Base-by-base conservation (phyloP, 1,139 yeast species). In the Yamadazyma diospyri region DNA sequence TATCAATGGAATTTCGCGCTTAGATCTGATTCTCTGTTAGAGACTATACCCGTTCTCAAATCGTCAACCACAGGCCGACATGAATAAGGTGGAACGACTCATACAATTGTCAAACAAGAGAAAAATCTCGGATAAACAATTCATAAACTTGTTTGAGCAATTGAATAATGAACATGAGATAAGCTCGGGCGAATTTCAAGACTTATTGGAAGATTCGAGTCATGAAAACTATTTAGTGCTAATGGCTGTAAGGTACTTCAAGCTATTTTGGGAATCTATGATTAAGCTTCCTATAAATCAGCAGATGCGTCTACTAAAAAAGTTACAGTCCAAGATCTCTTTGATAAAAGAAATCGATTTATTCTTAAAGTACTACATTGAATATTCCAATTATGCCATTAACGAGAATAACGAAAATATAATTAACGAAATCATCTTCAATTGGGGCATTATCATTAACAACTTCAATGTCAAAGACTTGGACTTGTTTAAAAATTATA, bases 101-200 rank as follows among this genome's bases (percentile, higher is more conserved):
- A 37, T 53, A 6, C 38, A 33, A 14, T 37, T 42, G n/a, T 36
- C 51, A 6, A 38, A 46, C 19, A 37, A 33, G 17, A 32, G 48
- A 22, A 45, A 41, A 24, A 35, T 49, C 1, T 20, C 49, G 0
- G 42, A 42, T 23, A 41, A 43, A 29, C 46, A 41, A 13, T 55
- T 56, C 35, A 27, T 48, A 2, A 39, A 41, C 5, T 35, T 56
- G 13, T 54, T 42, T 37, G 38, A 41, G 16, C 53, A 54, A 34
- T 38, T 54, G 12, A 39, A 44, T 27, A 36, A 38, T 11, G 27
- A 33, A 21, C 14, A 18, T 2, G 38, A 46, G 2, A 37, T 54
- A 1, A 28, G 37, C 5, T 39, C 40, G 6, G 34, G 38, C 17
- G 51, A 52, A 16, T 52, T 45, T 33, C 30, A 37, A 10, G 38